A percentile compares a stretch with the other conserved stretches of the same genome.
Evolutionary conservation across 768 basidiomycete genomes (phyloP).

Genomic region (Gautieria morchelliformis): DNA sequence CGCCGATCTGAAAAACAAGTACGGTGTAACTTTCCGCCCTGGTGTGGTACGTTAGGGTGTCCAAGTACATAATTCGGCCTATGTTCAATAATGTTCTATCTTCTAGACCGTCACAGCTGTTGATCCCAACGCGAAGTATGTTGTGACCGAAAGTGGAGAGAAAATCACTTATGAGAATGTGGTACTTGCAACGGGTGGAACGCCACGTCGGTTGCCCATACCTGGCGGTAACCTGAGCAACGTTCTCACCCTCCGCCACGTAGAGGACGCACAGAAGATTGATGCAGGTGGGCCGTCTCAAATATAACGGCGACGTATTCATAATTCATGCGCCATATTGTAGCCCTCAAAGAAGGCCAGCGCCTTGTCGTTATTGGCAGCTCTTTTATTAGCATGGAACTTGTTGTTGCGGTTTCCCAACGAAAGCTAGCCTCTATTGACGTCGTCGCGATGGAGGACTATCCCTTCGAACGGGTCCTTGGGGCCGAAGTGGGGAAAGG

Average conservation of each 20-base stretch:
- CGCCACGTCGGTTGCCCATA: conserved; percentile 66
- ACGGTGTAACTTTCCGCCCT: conserved; percentile 54
- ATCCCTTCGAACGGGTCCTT: conserved; percentile 73
- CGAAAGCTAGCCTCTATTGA: conserved; percentile 74
- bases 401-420: conserved; percentile 65
- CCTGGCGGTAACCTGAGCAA: conserved; percentile 66
- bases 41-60: conserved; percentile 34
- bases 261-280: conserved; percentile 63
- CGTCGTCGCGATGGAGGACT: conserved; percentile 74
- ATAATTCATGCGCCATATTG: conserved; percentile 4
- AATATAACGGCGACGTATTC: conserved; percentile 3
- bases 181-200: conserved; percentile 70
- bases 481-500: conserved; percentile 74
- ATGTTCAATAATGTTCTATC: conserved; percentile 3
- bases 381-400: conserved; percentile 89
- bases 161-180: conserved; percentile 62
- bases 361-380: conserved; percentile 75
- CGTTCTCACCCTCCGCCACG: conserved; percentile 63
- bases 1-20: conserved; percentile 69
- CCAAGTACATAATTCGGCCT: background rate
- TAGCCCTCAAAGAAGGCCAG: conserved; percentile 65
- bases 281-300: conserved; percentile 44
- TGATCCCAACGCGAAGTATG: conserved; percentile 51
- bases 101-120: conserved; percentile 59
- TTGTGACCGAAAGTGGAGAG: conserved; percentile 49